A percentile compares a stretch with the other conserved stretches of the same genome.
These are phyloP conservation scores for Penicillium cataractarum DNA, from an alignment of 495 filamentous ascomycete species.

Conservation along the genomic window DNA sequence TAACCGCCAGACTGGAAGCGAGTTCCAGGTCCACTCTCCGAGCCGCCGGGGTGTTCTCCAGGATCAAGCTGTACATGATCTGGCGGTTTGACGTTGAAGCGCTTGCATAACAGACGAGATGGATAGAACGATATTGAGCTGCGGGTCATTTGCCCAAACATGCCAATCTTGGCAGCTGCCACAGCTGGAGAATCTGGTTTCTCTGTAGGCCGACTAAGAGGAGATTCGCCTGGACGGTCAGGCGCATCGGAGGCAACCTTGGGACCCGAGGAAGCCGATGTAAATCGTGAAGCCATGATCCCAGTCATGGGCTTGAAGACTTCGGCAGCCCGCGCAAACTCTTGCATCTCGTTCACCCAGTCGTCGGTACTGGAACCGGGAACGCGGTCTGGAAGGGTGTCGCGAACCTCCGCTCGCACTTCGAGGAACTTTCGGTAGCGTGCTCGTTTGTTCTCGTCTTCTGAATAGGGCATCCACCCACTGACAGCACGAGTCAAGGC, in stretches of 20 bases:
- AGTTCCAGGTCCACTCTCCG: slow-evolving; percentile 24
- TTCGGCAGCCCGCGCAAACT: slow-evolving; percentile 85
- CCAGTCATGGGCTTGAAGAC: slow-evolving; percentile 94
- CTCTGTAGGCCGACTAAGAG: slow-evolving; percentile 58
- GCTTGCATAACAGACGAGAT: slow-evolving; percentile 83
- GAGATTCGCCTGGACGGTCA: slow-evolving; percentile 37
- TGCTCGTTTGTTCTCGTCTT: slow-evolving; percentile 74
- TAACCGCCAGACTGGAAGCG: slow-evolving; percentile 44
- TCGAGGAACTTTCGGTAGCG: slow-evolving; percentile 85
- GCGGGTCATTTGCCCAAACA: slow-evolving; percentile 90
- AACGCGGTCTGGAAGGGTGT: slow-evolving; percentile 61
- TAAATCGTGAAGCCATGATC: slow-evolving; percentile 91
- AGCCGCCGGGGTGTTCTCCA: slow-evolving; percentile 32
- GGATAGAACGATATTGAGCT: slow-evolving; percentile 75
- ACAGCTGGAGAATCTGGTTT: slow-evolving; percentile 80
- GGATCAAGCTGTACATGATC: slow-evolving; percentile 68
- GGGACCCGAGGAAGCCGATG: slow-evolving; percentile 62
- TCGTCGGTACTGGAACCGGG: slow-evolving; percentile 66
- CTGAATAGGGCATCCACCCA: slow-evolving; percentile 83
- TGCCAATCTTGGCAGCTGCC: slow-evolving; percentile 85
- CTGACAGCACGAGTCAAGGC: slow-evolving; percentile 73
- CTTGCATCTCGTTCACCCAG: slow-evolving; percentile 77
- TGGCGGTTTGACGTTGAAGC: slow-evolving; percentile 83
- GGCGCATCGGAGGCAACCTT: slow-evolving; percentile 48
- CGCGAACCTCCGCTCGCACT: slow-evolving; percentile 67